Base-by-base conservation (phyloP, 345 rosid species). In the Euphorbia tirucalli region DNA sequence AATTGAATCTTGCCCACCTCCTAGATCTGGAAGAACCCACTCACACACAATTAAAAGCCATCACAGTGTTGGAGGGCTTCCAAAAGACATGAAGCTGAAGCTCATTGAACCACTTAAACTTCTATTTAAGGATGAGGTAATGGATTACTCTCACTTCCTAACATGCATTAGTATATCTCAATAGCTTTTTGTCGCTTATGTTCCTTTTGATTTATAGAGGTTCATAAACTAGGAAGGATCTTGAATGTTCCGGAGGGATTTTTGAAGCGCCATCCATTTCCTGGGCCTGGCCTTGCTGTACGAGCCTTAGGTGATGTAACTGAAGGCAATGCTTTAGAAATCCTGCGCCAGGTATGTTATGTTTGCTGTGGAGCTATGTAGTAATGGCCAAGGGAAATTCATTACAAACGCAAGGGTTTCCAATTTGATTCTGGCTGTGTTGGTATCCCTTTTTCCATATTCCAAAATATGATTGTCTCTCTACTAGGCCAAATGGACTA, bases 1-100 rank as follows among this genome's bases (percentile, higher is more conserved):
- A 63, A 96, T 93, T 74, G 99, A 93, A 81, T 96, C 99, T 6
- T 96, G 99, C 76, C 99, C 99, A 15, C 99, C 99, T 19, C 99
- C 98, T 0, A 98, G 99, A 49, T 80, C 86, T 52, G 99, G 93
- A 71, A 93, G 89, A 79, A 86, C 85, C 28, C 98, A 89, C 73
- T 96, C 98, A 22, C 99, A 93, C 80, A 93, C 98, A 35, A 96
- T 96, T 67, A 96, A 93, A 84, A 96, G 99, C 81, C 98, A 96
- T 82, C 99, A 96, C 49, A 96, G 93, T 77, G 99, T 96, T 5
- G 99, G 99, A 74, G 98, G 99, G 5, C 96, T 96, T 63, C 99
- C 99, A 28, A 91, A 93, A 81, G 97, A 93, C 79, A 96, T 96
- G 99, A 93, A 89, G 69, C 48, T 93, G 79, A 93, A 91, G 86